Evolutionary conservation across 129 eudicot species (phyloP), one percentile per base, ranked within the genome.

Genomic region (Flaveria brownii): DNA sequence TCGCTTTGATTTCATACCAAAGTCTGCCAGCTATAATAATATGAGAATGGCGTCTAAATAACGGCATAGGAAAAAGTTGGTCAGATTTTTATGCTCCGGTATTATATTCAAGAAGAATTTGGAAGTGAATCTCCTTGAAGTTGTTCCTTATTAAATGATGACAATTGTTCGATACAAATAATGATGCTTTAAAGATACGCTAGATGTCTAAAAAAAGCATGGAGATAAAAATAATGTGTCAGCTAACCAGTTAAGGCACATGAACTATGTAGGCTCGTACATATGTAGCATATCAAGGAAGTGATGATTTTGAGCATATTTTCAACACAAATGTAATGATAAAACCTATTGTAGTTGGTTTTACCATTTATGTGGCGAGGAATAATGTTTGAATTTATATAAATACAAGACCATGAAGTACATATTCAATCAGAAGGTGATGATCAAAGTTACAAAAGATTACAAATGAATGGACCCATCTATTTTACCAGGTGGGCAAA

Each of bases 371-470:
- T 25, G n/a, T 25, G 9, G 61, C 1, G 20, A 49, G 15, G n/a
- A 25, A 26, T 16, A 13, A 1, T 5, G 0, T 5, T 65, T 71
- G 26, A 30, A 51, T 50, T 28, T 6, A 71, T 51, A 16, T 9
- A 50, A 50, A 12, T 49, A 70, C 54, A 70, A 1, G 17, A 61
- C 18, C 68, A 26, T 12, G 68, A 61, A 61, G 42, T 23, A 23
- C 16, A 59, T 23, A 2, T 59, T 59, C 65, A 59, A 59, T 23
- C 65, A 59, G 6, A 59, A 26, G 68, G 68, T 14, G 8, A 26
- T 61, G 68, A n/a, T 61, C 68, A 25, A 61, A 61, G 68, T 61
- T 26, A 61, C 42, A 61, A 71, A 51, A 26, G 14, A 10, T 9
- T 54, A 55, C 55, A 72, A 17, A 33, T 72, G 50, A 54, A 55